Evolutionary conservation across 2,329 filamentous ascomycete species (phyloP).

Genomic region (Diplodia intermedia): DNA sequence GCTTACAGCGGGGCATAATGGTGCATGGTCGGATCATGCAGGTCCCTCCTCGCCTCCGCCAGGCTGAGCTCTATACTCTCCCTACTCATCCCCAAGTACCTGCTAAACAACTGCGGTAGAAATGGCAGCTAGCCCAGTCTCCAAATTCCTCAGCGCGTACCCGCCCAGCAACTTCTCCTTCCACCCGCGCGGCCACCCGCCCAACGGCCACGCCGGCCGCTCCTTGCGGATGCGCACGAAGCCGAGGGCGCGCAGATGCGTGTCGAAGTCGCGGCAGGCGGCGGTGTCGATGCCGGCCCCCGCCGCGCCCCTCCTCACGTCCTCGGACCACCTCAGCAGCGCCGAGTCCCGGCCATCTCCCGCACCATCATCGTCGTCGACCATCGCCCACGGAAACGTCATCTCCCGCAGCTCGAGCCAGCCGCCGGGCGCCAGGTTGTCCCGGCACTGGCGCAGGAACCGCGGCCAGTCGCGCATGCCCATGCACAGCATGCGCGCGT

Average conservation of each 20-base stretch:
- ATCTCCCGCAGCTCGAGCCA: conserved; percentile 56
- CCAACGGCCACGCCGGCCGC: conserved; percentile 17
- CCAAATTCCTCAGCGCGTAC: conserved; percentile 11
- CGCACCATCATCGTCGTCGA: background rate
- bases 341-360: background rate
- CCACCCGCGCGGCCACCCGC: conserved; percentile 5
- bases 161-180: conserved; percentile 14
- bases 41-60: conserved; percentile 5
- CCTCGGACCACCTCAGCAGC: conserved; percentile 7
- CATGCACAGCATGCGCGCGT: conserved; percentile 57
- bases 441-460: conserved; percentile 49
- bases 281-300: conserved; percentile 43
- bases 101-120: conserved; percentile 29
- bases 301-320: conserved; percentile 14
- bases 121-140: conserved; percentile 9
- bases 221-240: conserved; percentile 10
- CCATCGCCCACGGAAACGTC: conserved; percentile 34
- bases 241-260: conserved; percentile 1
- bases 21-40: background rate
- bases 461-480: conserved; percentile 59
- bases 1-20: conserved; percentile 16
- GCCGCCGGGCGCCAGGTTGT: conserved; percentile 53
- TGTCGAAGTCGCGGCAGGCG: conserved; percentile 42
- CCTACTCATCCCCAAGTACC: conserved; percentile 14
- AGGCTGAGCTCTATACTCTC: conserved; percentile 8